Conservation (phyloP, 768 basidiomycete genomes). For the Phylloporus sp. region DNA sequence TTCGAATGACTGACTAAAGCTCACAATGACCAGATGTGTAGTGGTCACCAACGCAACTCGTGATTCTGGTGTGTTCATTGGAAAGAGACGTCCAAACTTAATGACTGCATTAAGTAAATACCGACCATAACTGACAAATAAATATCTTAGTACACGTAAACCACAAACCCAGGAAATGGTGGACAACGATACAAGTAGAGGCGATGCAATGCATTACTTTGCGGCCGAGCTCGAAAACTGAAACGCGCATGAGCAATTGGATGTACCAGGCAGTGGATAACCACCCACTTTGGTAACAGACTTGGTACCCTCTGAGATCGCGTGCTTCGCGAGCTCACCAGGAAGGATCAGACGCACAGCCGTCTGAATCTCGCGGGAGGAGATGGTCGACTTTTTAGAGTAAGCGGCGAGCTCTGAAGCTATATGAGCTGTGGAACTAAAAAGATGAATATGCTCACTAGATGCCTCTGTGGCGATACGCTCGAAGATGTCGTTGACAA, state of each 20-base stretch:
- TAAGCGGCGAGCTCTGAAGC: conserved; percentile 87
- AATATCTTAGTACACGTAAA: conserved; percentile 17
- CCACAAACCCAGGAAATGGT: conserved; percentile 22
- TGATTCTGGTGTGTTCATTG: too few relatives aligned
- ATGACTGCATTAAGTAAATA: neutral
- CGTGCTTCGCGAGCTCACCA: conserved; percentile 83
- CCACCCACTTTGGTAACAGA: conserved; percentile 77
- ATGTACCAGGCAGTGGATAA: neutral
- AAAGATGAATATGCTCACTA: conserved; percentile 43
- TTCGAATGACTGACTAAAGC: too few relatives aligned
- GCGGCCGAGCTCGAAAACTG: conserved; percentile 72
- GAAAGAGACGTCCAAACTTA: neutral
- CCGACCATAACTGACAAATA: conserved; percentile 17
- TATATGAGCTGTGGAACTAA: neutral
- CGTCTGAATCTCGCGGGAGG: conserved; percentile 97
- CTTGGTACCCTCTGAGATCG: conserved; percentile 84
- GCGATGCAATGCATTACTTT: conserved; percentile 42
- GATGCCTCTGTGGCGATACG: conserved; percentile 91
- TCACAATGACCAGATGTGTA: too few relatives aligned
- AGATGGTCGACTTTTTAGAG: conserved; percentile 98
- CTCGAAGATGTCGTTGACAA: conserved; percentile 94
- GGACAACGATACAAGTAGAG: conserved; percentile 26
- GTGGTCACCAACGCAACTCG: too few relatives aligned
- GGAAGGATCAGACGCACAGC: conserved; percentile 95
- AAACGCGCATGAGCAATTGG: conserved; percentile 11